Conservation (phyloP, 768 basidiomycete genomes). For the Phaeotremella skinneri region DNA sequence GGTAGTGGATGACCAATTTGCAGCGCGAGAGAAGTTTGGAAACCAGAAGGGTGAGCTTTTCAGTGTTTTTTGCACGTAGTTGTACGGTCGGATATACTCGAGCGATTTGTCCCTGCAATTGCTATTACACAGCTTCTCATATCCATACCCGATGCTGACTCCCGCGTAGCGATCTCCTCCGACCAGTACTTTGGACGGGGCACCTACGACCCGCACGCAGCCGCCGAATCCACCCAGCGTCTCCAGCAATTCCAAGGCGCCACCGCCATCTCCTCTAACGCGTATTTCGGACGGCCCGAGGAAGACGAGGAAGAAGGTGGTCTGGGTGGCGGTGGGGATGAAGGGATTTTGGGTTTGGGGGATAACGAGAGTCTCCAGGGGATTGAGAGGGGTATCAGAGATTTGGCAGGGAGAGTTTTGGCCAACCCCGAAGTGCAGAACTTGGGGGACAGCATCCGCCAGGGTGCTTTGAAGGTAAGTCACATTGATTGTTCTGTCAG, state of each 20-base stretch:
- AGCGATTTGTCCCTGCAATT: neutral
- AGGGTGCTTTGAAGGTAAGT: slow-evolving; percentile 50
- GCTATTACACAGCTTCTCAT: neutral
- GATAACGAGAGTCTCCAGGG: slow-evolving; percentile 47
- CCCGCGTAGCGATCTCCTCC: slow-evolving; percentile 72
- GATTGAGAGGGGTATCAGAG: slow-evolving; percentile 49
- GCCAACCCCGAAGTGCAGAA: slow-evolving; percentile 51
- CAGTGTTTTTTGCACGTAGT: no score
- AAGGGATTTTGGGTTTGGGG: slow-evolving; percentile 36
- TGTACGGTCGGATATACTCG: no score
- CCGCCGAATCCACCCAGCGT: slow-evolving; percentile 74
- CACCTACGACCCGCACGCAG: slow-evolving; percentile 70
- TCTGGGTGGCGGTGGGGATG: slow-evolving; percentile 38
- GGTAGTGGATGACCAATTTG: slow-evolving; percentile 40
- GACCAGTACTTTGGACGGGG: slow-evolving; percentile 96
- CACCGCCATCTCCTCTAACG: slow-evolving; percentile 86
- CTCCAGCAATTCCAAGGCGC: slow-evolving; percentile 85
- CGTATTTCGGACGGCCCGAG: slow-evolving; percentile 92
- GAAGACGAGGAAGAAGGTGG: slow-evolving; percentile 61
- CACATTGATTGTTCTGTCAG: neutral
- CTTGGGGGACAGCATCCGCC: slow-evolving; percentile 45
- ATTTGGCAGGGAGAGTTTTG: slow-evolving; percentile 49
- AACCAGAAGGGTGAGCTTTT: slow-evolving; percentile 63
- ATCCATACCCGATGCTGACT: neutral
- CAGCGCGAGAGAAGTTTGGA: slow-evolving; percentile 85